phyloP scores from a whole-genome alignment of 2,329 filamentous ascomycete genomes.

The Blastomyces percursus region DNA sequence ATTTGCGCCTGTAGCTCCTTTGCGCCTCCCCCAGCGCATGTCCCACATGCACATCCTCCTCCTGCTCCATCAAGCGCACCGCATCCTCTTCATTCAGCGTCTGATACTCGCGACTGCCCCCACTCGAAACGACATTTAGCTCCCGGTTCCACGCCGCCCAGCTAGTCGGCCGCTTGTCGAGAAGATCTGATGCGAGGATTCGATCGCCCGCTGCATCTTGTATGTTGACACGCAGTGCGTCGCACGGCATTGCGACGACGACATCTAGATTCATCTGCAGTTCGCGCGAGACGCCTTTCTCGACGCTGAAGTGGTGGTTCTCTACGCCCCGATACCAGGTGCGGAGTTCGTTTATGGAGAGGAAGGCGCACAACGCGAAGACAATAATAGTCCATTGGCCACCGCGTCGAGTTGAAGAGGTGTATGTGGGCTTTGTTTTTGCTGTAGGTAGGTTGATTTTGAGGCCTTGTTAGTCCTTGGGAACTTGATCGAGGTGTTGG shows the following conservation, averaged over 20 bases:
- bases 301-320: slow-evolving; percentile 82
- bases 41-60: slow-evolving; percentile 72
- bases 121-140: slow-evolving; percentile 48
- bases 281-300: slow-evolving; percentile 75
- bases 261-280: slow-evolving; percentile 94
- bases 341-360: slow-evolving; percentile 65
- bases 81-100: slow-evolving; percentile 53
- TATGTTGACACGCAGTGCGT: slow-evolving; percentile 87
- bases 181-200: slow-evolving; percentile 65
- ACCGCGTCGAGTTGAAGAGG: slow-evolving; percentile 70
- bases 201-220: slow-evolving; percentile 90
- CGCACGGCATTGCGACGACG: slow-evolving; percentile 81
- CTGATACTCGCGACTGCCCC: slow-evolving; percentile 48
- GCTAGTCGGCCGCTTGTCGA: slow-evolving; percentile 64
- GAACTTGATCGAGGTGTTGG: not conserved
- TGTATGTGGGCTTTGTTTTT: slow-evolving; percentile 91
- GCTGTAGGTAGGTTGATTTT: slow-evolving; percentile 42
- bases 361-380: slow-evolving; percentile 58
- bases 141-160: slow-evolving; percentile 74
- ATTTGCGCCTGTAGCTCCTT: slow-evolving; percentile 54
- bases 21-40: slow-evolving; percentile 71
- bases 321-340: slow-evolving; percentile 80
- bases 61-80: slow-evolving; percentile 36
- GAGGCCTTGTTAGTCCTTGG: not conserved
- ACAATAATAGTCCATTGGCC: slow-evolving; percentile 90